phyloP scores from a whole-genome alignment of 2,329 filamentous ascomycete species.

The Arthrobotrys conoides region DNA sequence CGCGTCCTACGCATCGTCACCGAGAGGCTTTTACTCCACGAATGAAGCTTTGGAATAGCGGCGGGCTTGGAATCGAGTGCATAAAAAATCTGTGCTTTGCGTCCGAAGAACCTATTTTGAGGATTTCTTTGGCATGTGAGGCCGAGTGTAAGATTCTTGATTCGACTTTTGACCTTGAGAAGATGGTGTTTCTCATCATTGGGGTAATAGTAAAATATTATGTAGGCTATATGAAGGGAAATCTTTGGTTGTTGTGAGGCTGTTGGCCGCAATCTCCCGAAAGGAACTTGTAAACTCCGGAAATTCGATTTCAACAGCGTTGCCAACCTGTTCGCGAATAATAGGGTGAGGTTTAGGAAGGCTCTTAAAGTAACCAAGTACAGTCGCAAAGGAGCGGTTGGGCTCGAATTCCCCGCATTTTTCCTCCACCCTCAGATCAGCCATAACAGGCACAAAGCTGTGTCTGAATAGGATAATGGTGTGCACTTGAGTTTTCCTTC shows the following conservation, averaged over 20 bases:
- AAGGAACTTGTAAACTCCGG: slow-evolving; percentile 14
- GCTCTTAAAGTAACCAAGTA: slow-evolving; percentile 1
- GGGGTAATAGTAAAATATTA: slow-evolving; percentile 22
- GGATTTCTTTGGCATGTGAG: slow-evolving; percentile 32
- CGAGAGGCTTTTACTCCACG: not conserved
- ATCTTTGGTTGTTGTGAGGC: slow-evolving; percentile 11
- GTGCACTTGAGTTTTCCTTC: slow-evolving; percentile 17
- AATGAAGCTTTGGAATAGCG: not conserved
- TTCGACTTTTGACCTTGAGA: slow-evolving; percentile 19
- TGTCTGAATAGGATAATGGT: slow-evolving; percentile 16
- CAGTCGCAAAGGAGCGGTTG: slow-evolving; percentile 14
- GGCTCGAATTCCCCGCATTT: slow-evolving; percentile 45
- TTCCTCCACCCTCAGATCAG: not conserved
- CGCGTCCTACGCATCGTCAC: not conserved
- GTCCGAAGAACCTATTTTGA: not conserved
- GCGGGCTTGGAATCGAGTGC: slow-evolving; percentile 9
- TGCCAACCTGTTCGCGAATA: slow-evolving; percentile 4
- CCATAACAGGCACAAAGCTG: not conserved
- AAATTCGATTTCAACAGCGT: slow-evolving; percentile 1
- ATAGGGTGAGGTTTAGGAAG: slow-evolving; percentile 27
- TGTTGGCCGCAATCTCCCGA: slow-evolving; percentile 37
- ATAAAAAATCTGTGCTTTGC: slow-evolving; percentile 11
- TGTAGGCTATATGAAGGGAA: slow-evolving; percentile 43
- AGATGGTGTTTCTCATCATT: slow-evolving; percentile 1
- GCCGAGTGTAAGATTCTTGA: slow-evolving; percentile 30